phyloP scores from a whole-genome alignment of 164 flowering plant genomes.

The Warburgia ugandensis region DNA sequence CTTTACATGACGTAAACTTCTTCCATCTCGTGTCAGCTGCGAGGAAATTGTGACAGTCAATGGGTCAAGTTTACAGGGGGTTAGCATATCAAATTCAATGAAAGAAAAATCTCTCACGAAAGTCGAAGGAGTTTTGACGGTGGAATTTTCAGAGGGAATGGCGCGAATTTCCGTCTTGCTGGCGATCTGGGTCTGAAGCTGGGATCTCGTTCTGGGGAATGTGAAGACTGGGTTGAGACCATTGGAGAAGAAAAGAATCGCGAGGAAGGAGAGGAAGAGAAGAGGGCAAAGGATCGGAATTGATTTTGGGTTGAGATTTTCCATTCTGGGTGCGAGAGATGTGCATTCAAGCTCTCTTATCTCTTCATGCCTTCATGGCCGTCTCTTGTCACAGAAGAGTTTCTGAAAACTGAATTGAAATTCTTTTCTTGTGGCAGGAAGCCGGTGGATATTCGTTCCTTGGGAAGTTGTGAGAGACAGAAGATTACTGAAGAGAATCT shows the following conservation, averaged over 20 bases:
- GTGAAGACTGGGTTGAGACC: background rate
- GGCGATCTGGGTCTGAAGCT: slow-evolving; percentile 1
- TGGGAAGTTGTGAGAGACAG: background rate
- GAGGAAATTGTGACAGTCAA: no score
- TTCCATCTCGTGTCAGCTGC: no score
- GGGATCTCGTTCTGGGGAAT: background rate
- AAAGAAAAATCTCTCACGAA: background rate
- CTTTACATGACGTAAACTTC: no score
- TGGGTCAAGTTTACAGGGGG: no score
- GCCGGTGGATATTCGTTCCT: slow-evolving; percentile 1
- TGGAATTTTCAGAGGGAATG: background rate
- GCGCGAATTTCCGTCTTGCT: background rate
- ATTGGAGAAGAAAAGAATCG: slow-evolving; percentile 1
- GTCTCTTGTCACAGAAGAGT: slow-evolving; percentile 2
- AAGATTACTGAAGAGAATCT: no score
- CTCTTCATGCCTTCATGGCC: background rate
- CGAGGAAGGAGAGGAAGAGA: slow-evolving; percentile 5
- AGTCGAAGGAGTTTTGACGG: background rate
- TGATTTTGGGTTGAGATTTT: background rate
- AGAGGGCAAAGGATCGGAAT: background rate
- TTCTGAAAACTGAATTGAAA: no score
- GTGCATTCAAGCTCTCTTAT: background rate
- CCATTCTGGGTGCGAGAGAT: background rate
- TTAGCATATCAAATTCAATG: no score
- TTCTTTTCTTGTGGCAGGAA: slow-evolving; percentile 8